Percentiles rank a stretch among this genome's conserved stretches.
phyloP scores from a whole-genome alignment of 2,329 filamentous ascomycete genomes.

The Calonectria fujianensis region DNA sequence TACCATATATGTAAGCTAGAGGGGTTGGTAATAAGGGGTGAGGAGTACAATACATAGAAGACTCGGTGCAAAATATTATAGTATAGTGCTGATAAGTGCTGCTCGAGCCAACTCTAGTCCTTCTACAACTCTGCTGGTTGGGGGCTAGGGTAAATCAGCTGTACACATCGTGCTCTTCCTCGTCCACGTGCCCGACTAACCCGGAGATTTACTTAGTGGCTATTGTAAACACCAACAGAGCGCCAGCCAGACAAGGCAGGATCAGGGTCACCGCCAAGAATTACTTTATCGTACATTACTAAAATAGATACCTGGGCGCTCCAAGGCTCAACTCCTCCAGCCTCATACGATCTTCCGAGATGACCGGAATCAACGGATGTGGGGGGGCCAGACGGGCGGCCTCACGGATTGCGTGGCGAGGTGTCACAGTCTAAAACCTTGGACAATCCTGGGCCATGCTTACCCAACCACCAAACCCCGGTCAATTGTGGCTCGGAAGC shows the following conservation, averaged over 20 bases:
- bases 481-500: slow-evolving; percentile 15
- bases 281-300: background rate
- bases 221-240: background rate
- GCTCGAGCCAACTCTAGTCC: background rate
- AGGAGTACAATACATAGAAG: background rate
- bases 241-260: background rate
- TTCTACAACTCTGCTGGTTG: background rate
- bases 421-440: slow-evolving; percentile 39
- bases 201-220: background rate
- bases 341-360: background rate
- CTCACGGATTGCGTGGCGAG: slow-evolving; percentile 52
- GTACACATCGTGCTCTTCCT: background rate
- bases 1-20: background rate
- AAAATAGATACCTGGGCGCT: slow-evolving; percentile 15
- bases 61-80: background rate
- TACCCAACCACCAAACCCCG: slow-evolving; percentile 15
- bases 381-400: slow-evolving; percentile 47
- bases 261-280: background rate
- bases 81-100: background rate
- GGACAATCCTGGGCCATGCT: slow-evolving; percentile 28
- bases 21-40: background rate
- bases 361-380: slow-evolving; percentile 45
- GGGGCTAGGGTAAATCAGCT: background rate
- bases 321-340: background rate
- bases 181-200: background rate